Evolutionary conservation across 2,329 filamentous ascomycete genomes (phyloP).

Genomic region (Aspergillus aculeatinus): DNA sequence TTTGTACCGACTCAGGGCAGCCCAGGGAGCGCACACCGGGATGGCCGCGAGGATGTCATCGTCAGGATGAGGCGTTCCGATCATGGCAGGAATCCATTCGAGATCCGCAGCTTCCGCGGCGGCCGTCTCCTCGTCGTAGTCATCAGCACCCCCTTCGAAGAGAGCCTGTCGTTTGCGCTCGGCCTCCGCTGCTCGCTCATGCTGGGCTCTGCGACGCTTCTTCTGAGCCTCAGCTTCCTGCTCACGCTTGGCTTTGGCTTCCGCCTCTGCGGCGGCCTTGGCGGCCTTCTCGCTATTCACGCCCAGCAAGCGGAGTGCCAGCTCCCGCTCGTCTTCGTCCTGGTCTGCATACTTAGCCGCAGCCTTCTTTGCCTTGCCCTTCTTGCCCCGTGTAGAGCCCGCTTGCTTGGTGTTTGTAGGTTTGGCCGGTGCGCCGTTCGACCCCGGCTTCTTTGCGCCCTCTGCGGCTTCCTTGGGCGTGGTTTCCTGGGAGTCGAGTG

Average conservation of each 20-base stretch:
- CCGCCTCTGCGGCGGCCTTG: constrained; percentile 60
- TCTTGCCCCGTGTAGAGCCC: constrained; percentile 65
- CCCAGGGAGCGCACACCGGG: constrained; percentile 64
- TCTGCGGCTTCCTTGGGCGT: constrained; percentile 13
- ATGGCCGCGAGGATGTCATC: constrained; percentile 69
- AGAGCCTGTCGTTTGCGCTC: constrained; percentile 67
- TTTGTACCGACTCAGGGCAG: constrained; percentile 68
- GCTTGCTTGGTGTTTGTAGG: constrained; percentile 19
- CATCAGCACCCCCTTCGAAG: constrained; percentile 65
- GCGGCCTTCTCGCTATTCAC: constrained; percentile 57
- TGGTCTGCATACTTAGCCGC: constrained; percentile 89
- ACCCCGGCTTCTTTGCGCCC: constrained; percentile 14
- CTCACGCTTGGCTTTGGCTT: constrained; percentile 66
- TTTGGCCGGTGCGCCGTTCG: constrained; percentile 20
- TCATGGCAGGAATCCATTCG: constrained; percentile 63
- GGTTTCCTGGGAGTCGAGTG: constrained; percentile 19
- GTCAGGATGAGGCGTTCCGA: constrained; percentile 73
- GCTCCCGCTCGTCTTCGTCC: constrained; percentile 85
- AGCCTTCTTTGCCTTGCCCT: constrained; percentile 80
- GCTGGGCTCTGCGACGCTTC: constrained; percentile 75
- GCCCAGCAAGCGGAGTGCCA: constrained; percentile 85
- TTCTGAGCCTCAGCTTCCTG: constrained; percentile 69
- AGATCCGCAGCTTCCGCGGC: constrained; percentile 50
- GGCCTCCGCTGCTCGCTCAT: constrained; percentile 68
- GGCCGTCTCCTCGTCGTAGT: constrained; percentile 55